phyloP scores from a whole-genome alignment of 129 eudicot species.

The Daucus carota region DNA sequence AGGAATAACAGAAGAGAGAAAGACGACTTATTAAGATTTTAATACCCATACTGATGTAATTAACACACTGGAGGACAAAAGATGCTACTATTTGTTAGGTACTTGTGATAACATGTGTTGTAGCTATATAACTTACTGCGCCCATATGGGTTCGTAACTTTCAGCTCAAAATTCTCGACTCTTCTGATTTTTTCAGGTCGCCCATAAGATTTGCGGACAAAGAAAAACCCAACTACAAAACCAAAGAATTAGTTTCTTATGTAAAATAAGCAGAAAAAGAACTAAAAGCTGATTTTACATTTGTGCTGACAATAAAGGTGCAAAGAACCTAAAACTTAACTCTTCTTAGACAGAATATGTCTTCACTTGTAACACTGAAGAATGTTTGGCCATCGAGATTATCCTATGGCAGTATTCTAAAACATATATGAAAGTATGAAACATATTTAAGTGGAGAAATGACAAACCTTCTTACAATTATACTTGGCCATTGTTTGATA shows the following conservation, averaged over 20 bases:
- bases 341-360: not conserved
- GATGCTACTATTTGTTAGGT: not conserved
- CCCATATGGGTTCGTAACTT: conserved; percentile 93
- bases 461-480: conserved; percentile 85
- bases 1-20: conserved; percentile 27
- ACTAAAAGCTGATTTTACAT: not conserved
- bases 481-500: conserved; percentile 77
- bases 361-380: not conserved
- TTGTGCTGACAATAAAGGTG: no score
- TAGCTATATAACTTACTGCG: conserved; percentile 69
- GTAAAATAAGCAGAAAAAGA: not conserved
- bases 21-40: not conserved
- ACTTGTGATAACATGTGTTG: not conserved
- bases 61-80: not conserved
- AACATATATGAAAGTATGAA: not conserved
- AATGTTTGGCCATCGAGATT: not conserved
- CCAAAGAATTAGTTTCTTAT: conserved; percentile 6
- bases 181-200: conserved; percentile 82
- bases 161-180: conserved; percentile 66
- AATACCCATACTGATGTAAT: not conserved
- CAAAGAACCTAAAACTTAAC: not conserved
- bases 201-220: conserved; percentile 97
- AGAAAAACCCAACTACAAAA: conserved; percentile 85
- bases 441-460: not conserved
- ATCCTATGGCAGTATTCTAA: not conserved